These are phyloP conservation scores for Lignosus rhinocerotis DNA, from an alignment of 1,284 basidiomycete genomes.

Conservation along the genomic window DNA sequence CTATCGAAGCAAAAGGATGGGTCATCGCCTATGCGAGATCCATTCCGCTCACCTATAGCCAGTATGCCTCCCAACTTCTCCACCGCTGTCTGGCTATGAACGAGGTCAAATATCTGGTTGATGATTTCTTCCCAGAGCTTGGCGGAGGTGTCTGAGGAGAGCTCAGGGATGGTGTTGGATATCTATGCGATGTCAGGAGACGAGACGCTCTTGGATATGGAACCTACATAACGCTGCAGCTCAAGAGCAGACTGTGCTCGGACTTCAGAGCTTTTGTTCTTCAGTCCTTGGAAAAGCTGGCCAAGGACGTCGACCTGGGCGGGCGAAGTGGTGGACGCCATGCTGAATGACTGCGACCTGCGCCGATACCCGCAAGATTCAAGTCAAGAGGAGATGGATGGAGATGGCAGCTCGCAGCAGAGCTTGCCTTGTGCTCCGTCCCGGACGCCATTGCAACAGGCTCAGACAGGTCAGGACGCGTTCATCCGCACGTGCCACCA, in stretches of 20 bases:
- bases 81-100: constrained; percentile 73
- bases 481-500: constrained; percentile 6
- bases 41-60: constrained; percentile 66
- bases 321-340: constrained; percentile 58
- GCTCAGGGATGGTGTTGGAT: constrained; percentile 67
- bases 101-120: constrained; percentile 80
- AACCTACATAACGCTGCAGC: constrained; percentile 67
- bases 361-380: neutral
- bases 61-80: constrained; percentile 83
- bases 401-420: neutral
- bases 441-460: neutral
- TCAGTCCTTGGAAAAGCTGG: constrained; percentile 66
- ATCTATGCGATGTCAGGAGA: constrained; percentile 47
- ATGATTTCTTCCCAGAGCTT: constrained; percentile 85
- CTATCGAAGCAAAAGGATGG: constrained; percentile 36
- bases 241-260: constrained; percentile 66
- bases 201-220: neutral
- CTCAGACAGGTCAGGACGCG: constrained; percentile 8
- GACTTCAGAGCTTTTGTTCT: constrained; percentile 61
- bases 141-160: constrained; percentile 73
- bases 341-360: constrained; percentile 28
- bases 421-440: no score
- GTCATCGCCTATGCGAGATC: no score
- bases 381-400: neutral
- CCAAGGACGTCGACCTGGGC: constrained; percentile 61